Evolutionary conservation across 192 early-diverging fungal genomes (phyloP), one percentile per base, ranked within the genome.

Genomic region (Coemansia erecta): DNA sequence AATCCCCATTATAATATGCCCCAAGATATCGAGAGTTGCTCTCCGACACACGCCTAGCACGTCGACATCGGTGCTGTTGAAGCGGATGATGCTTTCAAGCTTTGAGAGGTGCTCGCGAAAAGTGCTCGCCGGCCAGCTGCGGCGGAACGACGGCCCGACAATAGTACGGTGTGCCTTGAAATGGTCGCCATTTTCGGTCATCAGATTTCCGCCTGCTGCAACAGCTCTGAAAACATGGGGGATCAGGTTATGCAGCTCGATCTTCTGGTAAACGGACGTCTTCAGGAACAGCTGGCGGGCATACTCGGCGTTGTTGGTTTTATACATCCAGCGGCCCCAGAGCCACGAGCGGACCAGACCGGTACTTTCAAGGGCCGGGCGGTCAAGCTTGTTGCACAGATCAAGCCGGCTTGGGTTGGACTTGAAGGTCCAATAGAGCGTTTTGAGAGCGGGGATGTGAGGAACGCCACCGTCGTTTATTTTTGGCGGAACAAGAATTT

Each of bases 251-350:
- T 71, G 74, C 55, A 77, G 45, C 53, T 77, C 68, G 17, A 77
- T 60, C 45, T 77, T 77, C 42, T 77, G 64, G 41, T 61, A 77
- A 18, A 71, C 61, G 6, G 60, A 57, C 14, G 74, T 71, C 33
- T 77, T 70, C 46, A 71, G 68, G 23, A 71, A 77, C 21, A 77
- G 68, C 58, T 70, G 68, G 35, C 74, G 68, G 3, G 74, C 74
- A 21, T 67, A 77, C 28, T 77, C 74, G 49, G 74, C 68, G 40
- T 71, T 67, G 60, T 77, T 77, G 47, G 61, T 77, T 57, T 71
- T 77, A 59, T 77, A 77, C 74, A 71, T 77, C 74, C 74, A 77
- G 35, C 68, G 64, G 39, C 74, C 74, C 68, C 68, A 77, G 5
- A 77, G 68, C 68, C 68, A 77, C 0, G 68, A 67, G 24, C 68